Base-by-base conservation (phyloP, 768 basidiomycete species). In the Ramaria sp. region DNA sequence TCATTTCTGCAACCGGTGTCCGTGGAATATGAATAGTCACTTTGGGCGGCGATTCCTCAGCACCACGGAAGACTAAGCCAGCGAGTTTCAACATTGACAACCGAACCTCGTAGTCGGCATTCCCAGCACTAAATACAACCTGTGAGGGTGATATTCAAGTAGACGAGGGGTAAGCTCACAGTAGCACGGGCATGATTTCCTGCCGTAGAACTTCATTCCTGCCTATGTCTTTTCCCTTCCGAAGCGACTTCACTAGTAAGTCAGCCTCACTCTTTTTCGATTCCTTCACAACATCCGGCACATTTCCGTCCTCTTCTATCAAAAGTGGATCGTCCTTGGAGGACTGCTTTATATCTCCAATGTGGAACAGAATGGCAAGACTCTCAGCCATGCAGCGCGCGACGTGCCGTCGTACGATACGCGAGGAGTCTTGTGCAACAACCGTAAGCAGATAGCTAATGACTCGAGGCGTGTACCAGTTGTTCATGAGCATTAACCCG, bases 21-120 rank as follows among this genome's bases (percentile, higher is more conserved):
- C 78, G 71, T 7, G 81, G 77, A 51, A 93, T 79, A 60, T 90
- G 87, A 48, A 94, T 82, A 44, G 82, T 88, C 58, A 94, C 83
- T 55, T 89, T 92, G 1, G 94, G 94, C 5, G 86, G 73, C 1
- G 82, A 76, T 67, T 98, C 95, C 56, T 89, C 82, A 3, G 82
- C 72, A 22, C 89, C 86, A 50, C 84, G 81, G 60, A 94, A 83
- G 41, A 92, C 77, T 18, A 95, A 74, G 61, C 97, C 95, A 5
- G 89, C 90, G 22, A 96, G 72, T 68, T 98, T 97, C 62, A 98
- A 74, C 48, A 95, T 71, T 59, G 85, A 89, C 81, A 91, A 89
- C 44, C 93, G 84, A 38, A 94, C 86, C 69, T 95, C 88, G 62
- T 88, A 77, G 65, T 96, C 92, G 52, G 82, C 75, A 57, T 85